Evolutionary conservation across 257 asterid species (phyloP).

Genomic region (Ilex asprella): DNA sequence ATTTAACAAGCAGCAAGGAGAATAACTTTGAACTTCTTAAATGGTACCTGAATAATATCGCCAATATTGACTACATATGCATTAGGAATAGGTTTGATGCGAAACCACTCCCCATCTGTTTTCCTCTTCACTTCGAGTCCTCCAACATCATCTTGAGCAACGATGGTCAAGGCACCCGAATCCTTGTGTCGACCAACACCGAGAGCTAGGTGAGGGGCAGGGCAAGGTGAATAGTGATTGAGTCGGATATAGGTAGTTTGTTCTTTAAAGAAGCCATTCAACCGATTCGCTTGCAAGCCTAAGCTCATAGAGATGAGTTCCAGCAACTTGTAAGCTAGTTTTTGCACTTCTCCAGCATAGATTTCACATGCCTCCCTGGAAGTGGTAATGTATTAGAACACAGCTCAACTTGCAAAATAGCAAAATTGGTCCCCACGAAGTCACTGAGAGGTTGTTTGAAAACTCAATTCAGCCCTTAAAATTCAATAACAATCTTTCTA

Average conservation of each 20-base stretch:
- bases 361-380: slow-evolving; percentile 35
- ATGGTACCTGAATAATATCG: slow-evolving; percentile 41
- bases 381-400: not conserved
- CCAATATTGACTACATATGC: slow-evolving; percentile 44
- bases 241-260: slow-evolving; percentile 35
- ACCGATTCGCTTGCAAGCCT: slow-evolving; percentile 31
- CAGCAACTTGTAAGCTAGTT: too few species aligned
- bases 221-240: slow-evolving; percentile 55
- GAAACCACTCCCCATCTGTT: slow-evolving; percentile 52
- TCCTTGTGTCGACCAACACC: slow-evolving; percentile 58
- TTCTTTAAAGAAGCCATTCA: slow-evolving; percentile 29
- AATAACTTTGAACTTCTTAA: too few species aligned
- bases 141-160: slow-evolving; percentile 48
- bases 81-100: slow-evolving; percentile 35
- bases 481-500: too few species aligned
- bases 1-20: too few species aligned
- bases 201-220: slow-evolving; percentile 43
- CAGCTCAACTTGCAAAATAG: too few species aligned
- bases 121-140: slow-evolving; percentile 59
- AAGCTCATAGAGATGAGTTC: slow-evolving; percentile 50
- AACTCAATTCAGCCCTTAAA: too few species aligned
- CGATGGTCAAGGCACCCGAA: slow-evolving; percentile 41
- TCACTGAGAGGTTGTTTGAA: not conserved
- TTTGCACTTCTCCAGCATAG: slow-evolving; percentile 17
- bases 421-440: not conserved